A percentile compares a stretch with the other conserved stretches of the same genome.
These are phyloP conservation scores for Pneumocystis murina DNA, from an alignment of 1,139 yeast genomes.

Conservation along the genomic window DNA sequence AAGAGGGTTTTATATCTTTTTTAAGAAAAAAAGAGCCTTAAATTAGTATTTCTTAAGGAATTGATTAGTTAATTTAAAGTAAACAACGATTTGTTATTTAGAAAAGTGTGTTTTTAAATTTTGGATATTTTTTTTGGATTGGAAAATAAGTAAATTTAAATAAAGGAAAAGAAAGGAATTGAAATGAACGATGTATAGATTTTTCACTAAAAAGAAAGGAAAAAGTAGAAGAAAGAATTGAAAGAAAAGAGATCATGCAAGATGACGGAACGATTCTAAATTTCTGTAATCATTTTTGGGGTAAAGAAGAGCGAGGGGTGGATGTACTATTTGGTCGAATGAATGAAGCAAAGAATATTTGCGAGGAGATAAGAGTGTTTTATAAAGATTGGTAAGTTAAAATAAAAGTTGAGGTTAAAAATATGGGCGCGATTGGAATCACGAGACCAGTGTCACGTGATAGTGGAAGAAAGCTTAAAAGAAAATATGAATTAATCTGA, in stretches of 20 bases:
- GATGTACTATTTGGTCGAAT: conserved; percentile 38
- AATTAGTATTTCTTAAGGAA: too few relatives aligned
- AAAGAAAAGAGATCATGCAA: neutral
- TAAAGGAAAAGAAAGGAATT: neutral
- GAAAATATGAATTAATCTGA: neutral
- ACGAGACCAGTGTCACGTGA: too few relatives aligned
- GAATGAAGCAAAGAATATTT: conserved; percentile 37
- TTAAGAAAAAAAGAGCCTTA: too few relatives aligned
- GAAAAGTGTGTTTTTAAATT: neutral
- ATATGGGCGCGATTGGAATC: too few relatives aligned
- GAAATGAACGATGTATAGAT: neutral
- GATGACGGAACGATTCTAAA: neutral
- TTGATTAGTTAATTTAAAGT: too few relatives aligned
- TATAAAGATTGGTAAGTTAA: conserved; percentile 28
- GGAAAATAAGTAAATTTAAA: neutral
- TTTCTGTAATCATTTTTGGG: conserved; percentile 6
- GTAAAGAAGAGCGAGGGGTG: conserved; percentile 13
- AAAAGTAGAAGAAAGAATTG: neutral
- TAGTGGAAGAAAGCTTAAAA: too few relatives aligned
- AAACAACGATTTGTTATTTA: conserved; percentile 1
- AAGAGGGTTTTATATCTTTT: too few relatives aligned
- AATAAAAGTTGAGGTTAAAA: too few relatives aligned
- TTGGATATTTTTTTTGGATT: neutral
- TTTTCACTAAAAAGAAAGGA: neutral
- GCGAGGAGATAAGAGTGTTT: conserved; percentile 31